Evolutionary conservation across 306 rosid genomes (phyloP), one percentile per base, ranked within the genome.

Genomic region (Casuarina equisetifolia): DNA sequence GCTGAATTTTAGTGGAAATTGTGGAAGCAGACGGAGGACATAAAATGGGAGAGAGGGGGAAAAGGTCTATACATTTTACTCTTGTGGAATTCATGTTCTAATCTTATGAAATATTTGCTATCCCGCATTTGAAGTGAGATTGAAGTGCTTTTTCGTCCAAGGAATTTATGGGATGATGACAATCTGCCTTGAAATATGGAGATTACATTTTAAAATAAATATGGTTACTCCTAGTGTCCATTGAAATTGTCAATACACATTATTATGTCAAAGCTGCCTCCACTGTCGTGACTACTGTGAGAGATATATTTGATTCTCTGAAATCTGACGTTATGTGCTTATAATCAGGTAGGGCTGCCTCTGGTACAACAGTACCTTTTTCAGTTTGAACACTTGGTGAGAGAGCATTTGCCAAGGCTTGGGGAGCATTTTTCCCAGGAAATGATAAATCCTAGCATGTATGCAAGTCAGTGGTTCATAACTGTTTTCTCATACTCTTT

Each of bases 361-460:
- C 85, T 95, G 70, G 99, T 95, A 66, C 99, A 95, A 67, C 99
- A 91, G 81, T 92, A 95, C 84, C 90, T 95, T 66, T 95, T 75
- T 89, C 97, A 92, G 84, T 89, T 92, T 51, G 97, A 92, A 36
- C 84, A 72, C 79, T 79, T 92, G 85, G 91, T 95, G 77, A 85
- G 79, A 78, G 98, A 95, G 89, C 83, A 79, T 83, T 80, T 95
- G 78, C 98, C 99, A 0, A 92, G 87, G 87, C 76, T 95, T 54
- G 97, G 99, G 61, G 97, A 92, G 79, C 99, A 95, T 85, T 92
- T 91, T 84, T 76, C 91, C 6, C 72, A 63, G 19, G 99, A 95
- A 85, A 87, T 91, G 97, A 95, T 95, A 83, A 92, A 92, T 86
- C 99, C 99, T 62, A 95, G 97, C 90, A 95, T 95, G 99, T 95